Evolutionary conservation across 768 basidiomycete species (phyloP).

Genomic region (Tremella yokohamensis): DNA sequence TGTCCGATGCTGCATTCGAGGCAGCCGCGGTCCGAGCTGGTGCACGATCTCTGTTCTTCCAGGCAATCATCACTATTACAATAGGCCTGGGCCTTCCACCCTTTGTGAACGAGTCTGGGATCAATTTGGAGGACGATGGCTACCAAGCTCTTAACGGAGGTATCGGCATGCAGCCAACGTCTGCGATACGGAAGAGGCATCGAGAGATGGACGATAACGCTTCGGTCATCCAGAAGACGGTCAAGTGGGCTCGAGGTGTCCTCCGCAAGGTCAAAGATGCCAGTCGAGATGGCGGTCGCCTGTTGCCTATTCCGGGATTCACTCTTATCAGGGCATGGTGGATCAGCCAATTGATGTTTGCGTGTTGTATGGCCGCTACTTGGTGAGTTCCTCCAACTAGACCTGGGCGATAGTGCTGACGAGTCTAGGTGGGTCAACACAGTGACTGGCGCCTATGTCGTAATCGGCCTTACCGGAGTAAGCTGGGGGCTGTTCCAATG

Average conservation of each 20-base stretch:
- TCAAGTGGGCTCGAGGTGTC: neutral
- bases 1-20: conserved; percentile 52
- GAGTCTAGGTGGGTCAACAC: conserved; percentile 65
- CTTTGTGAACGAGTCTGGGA: conserved; percentile 53
- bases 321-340: conserved; percentile 63
- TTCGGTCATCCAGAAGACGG: neutral
- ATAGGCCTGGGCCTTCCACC: conserved; percentile 70
- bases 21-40: conserved; percentile 74
- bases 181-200: neutral
- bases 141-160: conserved; percentile 20
- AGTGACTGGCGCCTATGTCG: conserved; percentile 66
- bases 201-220: conserved; percentile 1
- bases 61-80: conserved; percentile 65
- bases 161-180: neutral
- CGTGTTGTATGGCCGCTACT: conserved; percentile 72
- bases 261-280: conserved; percentile 23
- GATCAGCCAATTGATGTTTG: conserved; percentile 68
- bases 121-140: conserved; percentile 14
- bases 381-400: conserved; percentile 59
- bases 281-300: conserved; percentile 18
- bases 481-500: conserved; percentile 87
- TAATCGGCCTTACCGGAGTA: conserved; percentile 77
- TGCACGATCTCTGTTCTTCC: conserved; percentile 75
- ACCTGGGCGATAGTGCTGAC: neutral
- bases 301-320: conserved; percentile 48